Base-by-base conservation (phyloP, 805 yeast species). In the Schwanniomyces occidentalis region DNA sequence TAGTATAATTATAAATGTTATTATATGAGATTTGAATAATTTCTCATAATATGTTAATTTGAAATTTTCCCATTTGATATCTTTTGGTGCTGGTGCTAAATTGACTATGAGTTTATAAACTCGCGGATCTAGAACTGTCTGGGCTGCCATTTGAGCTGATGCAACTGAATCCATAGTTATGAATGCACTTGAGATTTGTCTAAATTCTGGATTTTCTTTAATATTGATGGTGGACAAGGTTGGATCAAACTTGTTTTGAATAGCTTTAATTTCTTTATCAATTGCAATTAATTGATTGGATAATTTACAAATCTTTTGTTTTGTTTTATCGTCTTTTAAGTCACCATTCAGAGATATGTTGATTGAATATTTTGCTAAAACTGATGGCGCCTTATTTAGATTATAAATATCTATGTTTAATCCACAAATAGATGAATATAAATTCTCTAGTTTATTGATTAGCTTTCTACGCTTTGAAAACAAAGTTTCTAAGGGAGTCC, bases 101-200 rank as follows among this genome's bases (percentile, higher is more conserved):
- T 54, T 53, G 2, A 63, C 73, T 31, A 67, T 62, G 31, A 69
- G 49, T 44, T 65, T 65, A 45, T 66, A 63, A 3, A 67, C 73
- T 30, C 73, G 46, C 9, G 75, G 75, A 40, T 69, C 75, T 22
- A 69, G 51, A 4, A 69, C 63, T 0, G 73, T 61, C 40, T 69
- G 75, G 1, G 73, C 73, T 1, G 73, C 73, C 75, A 69, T 69
- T 45, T 69, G 75, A 1, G 75, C 75, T 12, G 69, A 61, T 1
- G 75, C 73, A 2, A 69, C 75, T 3, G 71, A 63, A 36, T 69
- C 73, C 75, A 69, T 69, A 9, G 74, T 69, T 22, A 69, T 56
- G 37, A 69, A 69, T 1, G 82, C 82, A 24, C 69, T 56, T 1
- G 72, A 58, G 3, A 71, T 47, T 20, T 70, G 70, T 32, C 56